Conservation (phyloP, 257 asterid genomes). For the Asclepias syriaca region DNA sequence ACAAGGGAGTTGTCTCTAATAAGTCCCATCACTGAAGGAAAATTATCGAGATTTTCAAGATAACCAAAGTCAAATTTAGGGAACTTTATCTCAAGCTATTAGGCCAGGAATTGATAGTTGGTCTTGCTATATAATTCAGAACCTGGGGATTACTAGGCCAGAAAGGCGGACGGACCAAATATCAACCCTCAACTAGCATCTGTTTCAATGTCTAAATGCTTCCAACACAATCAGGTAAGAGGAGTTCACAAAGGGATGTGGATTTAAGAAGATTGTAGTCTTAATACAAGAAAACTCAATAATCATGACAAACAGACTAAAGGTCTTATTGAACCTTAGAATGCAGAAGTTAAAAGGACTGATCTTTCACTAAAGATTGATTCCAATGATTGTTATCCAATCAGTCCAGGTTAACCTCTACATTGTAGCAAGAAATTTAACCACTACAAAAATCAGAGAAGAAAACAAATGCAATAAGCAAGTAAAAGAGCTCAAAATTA, state of each 20-base stretch:
- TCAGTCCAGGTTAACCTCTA: not conserved
- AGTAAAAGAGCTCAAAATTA: not conserved
- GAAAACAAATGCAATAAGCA: not conserved
- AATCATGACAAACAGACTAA: not conserved
- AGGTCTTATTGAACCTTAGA: not conserved
- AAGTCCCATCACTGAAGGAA: not conserved
- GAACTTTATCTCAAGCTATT: not conserved
- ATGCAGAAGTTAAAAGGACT: not conserved
- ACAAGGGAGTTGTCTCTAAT: not conserved
- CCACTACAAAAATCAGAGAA: not conserved
- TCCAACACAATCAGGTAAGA: not conserved
- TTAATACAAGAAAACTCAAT: not conserved
- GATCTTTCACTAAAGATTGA: not conserved
- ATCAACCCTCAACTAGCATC: not conserved
- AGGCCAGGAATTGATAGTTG: not conserved
- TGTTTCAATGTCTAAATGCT: not conserved
- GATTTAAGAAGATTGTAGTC: not conserved
- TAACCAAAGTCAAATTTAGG: not conserved
- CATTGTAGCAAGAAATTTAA: conserved; percentile 7
- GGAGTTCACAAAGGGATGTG: not conserved
- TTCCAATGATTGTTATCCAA: not conserved
- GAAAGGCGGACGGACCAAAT: not conserved
- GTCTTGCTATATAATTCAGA: not conserved
- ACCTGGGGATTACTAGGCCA: not conserved
- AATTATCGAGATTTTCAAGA: not conserved